These are phyloP conservation scores for Aspergillus transmontanensis DNA, from an alignment of 2,329 filamentous ascomycete genomes.

Conservation along the genomic window DNA sequence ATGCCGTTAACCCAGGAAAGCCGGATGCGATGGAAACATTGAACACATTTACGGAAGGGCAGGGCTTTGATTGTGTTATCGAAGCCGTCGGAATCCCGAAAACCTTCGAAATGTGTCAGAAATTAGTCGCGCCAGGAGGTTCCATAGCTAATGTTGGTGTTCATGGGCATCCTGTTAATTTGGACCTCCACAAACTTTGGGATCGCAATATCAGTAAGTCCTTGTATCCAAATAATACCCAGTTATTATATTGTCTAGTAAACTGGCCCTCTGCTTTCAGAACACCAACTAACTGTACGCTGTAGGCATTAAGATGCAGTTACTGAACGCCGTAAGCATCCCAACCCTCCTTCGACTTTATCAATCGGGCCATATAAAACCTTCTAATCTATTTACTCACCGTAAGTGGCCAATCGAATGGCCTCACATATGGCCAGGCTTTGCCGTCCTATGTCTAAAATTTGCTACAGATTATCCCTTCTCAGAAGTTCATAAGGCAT, in stretches of 20 bases:
- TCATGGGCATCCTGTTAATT: slow-evolving; percentile 55
- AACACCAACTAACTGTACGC: background rate
- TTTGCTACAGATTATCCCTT: background rate
- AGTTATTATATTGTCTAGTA: background rate
- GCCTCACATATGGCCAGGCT: background rate
- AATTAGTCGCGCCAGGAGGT: slow-evolving; percentile 56
- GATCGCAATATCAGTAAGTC: slow-evolving; percentile 55
- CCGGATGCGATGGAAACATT: slow-evolving; percentile 43
- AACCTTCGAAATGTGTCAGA: slow-evolving; percentile 58
- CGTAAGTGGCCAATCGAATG: slow-evolving; percentile 23
- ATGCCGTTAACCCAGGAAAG: slow-evolving; percentile 45
- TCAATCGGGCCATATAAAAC: slow-evolving; percentile 45
- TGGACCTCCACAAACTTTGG: slow-evolving; percentile 60
- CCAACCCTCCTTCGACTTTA: slow-evolving; percentile 54
- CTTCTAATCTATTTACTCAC: slow-evolving; percentile 51
- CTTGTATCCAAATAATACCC: no score
- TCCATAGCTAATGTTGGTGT: slow-evolving; percentile 62
- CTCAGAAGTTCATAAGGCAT: background rate
- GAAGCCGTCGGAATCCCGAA: slow-evolving; percentile 59
- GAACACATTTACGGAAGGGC: slow-evolving; percentile 50
- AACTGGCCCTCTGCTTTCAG: background rate
- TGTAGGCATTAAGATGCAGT: slow-evolving; percentile 49
- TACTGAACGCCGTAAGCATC: slow-evolving; percentile 53
- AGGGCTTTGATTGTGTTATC: slow-evolving; percentile 60
- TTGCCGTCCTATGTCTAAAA: background rate